Evolutionary conservation across 176 grass and related monocot genomes (phyloP).

Genomic region (Microstegium vimineum): DNA sequence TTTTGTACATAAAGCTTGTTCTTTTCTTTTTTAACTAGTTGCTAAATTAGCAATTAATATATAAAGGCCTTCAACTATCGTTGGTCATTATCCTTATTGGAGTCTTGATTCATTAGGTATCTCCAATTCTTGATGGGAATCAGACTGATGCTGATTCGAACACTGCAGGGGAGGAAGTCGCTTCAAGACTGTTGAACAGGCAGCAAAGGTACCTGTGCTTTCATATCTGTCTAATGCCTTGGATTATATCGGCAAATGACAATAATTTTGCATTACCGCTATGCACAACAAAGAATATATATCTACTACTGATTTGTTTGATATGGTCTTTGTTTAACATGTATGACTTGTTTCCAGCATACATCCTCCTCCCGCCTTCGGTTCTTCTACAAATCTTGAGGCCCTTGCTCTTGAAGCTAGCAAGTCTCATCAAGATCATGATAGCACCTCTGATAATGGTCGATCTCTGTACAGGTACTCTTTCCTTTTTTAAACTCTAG

Average conservation of each 20-base stretch:
- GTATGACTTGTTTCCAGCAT: slow-evolving; percentile 45
- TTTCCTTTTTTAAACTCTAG: not conserved
- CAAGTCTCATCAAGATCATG: slow-evolving; percentile 54
- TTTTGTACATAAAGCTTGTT: not conserved
- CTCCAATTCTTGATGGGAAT: slow-evolving; percentile 63
- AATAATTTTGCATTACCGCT: not conserved
- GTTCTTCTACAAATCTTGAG: slow-evolving; percentile 92
- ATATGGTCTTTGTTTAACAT: slow-evolving; percentile 24
- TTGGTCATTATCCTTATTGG: slow-evolving; percentile 46
- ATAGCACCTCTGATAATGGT: slow-evolving; percentile 55
- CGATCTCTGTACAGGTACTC: slow-evolving; percentile 55
- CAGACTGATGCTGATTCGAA: slow-evolving; percentile 64
- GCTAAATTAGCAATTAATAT: not conserved
- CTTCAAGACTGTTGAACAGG: slow-evolving; percentile 57
- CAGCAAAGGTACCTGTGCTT: slow-evolving; percentile 61
- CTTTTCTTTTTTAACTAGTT: not conserved
- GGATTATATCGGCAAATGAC: not conserved
- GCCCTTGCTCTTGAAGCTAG: slow-evolving; percentile 76
- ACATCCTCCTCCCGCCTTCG: slow-evolving; percentile 90
- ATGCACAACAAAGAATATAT: not conserved
- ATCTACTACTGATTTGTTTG: not conserved
- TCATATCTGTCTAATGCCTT: slow-evolving; percentile 19
- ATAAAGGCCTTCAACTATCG: not conserved
- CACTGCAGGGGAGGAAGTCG: slow-evolving; percentile 60
- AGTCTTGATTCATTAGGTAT: slow-evolving; percentile 64